Base-by-base conservation (phyloP, 176 grass and related monocot genomes). In the Zea luxurians region DNA sequence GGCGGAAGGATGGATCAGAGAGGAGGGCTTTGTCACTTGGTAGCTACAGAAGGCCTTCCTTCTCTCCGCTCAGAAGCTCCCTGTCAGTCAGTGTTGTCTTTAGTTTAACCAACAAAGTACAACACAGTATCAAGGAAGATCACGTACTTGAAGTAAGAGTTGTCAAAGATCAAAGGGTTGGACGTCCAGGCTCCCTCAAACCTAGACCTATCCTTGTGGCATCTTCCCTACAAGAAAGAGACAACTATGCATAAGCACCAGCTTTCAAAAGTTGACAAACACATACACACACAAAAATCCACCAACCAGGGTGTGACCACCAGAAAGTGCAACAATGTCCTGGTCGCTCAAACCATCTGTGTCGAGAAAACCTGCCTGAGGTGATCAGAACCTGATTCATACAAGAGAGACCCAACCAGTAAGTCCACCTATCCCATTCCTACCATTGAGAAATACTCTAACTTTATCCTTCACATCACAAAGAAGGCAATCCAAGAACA, bases 311-410 rank as follows among this genome's bases (percentile, higher is more conserved):
- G 93, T 96, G 84, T 96, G 93, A 48, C 43, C 95, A 83, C 95
- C 95, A 87, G 95, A 97, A 66, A 97, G 91, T 1, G 91, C 95
- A 78, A 97, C 95, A 53, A 97, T 97, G 83, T 97, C 95, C 87
- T 94, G 84, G 77, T 97, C 95, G 3, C 87, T 97, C 79, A 97
- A 84, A 48, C 95, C 95, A 97, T 97, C 83, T 92, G 94, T 0
- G 74, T 41, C 43, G 85, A 50, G 50, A 97, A 97, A 37, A 97
- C 94, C 71, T 97, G 88, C 82, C 95, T 97, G 20, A 97, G 89
- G 82, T 97, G 95, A 66, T 97, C 95, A 73, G 63, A 88, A 78
- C 95, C 95, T 97, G 65, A 44, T n/a, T n/a, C n/a, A n/a, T 76
- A 75, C 62, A 80, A 37, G 17, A 88, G 42, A n/a, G 64, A 4